A percentile compares a stretch with the other conserved stretches of the same genome.
Evolutionary conservation across 805 yeast species (phyloP).

Genomic region (Nadsonia fulvescens): DNA sequence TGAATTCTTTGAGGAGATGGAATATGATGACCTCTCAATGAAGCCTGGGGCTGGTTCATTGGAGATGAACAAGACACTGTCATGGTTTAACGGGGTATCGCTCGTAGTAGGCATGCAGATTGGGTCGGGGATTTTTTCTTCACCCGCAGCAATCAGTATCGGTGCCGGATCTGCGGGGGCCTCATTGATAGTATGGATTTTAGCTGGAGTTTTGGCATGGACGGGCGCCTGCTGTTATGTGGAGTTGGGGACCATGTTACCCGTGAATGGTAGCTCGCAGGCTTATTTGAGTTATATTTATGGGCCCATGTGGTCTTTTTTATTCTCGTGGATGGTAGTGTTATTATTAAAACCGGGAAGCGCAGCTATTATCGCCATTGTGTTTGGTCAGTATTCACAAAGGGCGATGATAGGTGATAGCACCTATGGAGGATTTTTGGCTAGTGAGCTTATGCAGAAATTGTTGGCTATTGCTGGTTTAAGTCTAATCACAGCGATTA

Average conservation of each 20-base stretch:
- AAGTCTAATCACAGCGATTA: constrained; percentile 12
- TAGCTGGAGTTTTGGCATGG: constrained; percentile 25
- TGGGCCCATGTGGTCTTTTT: constrained; percentile 21
- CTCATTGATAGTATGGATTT: constrained; percentile 21
- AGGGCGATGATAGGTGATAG: constrained; percentile 12
- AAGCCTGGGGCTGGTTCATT: constrained; percentile 10
- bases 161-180: constrained; percentile 22
- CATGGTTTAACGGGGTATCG: constrained; percentile 19
- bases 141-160: constrained; percentile 22
- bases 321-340: constrained; percentile 23
- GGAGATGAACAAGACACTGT: constrained; percentile 16
- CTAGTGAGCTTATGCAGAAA: too few relatives aligned
- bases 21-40: constrained; percentile 10
- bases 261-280: constrained; percentile 24
- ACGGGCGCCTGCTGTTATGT: constrained; percentile 26
- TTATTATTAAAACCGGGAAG: constrained; percentile 24
- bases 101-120: constrained; percentile 25
- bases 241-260: constrained; percentile 24
- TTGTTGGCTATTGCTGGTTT: constrained; percentile 17
- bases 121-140: constrained; percentile 27
- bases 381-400: constrained; percentile 22
- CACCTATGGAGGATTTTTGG: too few relatives aligned
- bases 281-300: constrained; percentile 21
- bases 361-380: constrained; percentile 23
- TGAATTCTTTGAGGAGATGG: constrained; percentile 7